Conservation (phyloP, 2,329 filamentous ascomycete species). For the Macroventuria anomochaeta region DNA sequence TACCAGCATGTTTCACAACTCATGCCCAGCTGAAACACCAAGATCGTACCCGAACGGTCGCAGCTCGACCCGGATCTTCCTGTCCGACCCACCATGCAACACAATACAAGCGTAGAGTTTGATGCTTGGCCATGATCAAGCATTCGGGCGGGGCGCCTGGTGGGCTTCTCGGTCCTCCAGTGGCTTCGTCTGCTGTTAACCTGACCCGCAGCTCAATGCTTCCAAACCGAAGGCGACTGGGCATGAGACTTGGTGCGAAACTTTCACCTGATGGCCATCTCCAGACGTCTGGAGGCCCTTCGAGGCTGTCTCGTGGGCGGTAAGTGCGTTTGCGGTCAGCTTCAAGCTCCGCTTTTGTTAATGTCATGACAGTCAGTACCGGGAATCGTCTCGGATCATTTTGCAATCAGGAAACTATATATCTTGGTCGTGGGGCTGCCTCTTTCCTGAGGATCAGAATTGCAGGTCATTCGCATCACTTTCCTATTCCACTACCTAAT, state of each 20-base stretch:
- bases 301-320: slow-evolving; percentile 6
- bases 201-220: slow-evolving; percentile 1
- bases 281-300: slow-evolving; percentile 4
- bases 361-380: background rate
- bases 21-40: slow-evolving; percentile 19
- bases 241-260: slow-evolving; percentile 18
- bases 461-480: slow-evolving; percentile 25
- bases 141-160: background rate
- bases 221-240: slow-evolving; percentile 14
- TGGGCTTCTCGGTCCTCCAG: background rate
- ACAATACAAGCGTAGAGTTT: slow-evolving; percentile 7
- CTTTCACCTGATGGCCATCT: background rate
- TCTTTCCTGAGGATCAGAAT: slow-evolving; percentile 21
- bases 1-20: slow-evolving; percentile 8
- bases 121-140: slow-evolving; percentile 15
- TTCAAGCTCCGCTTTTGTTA: slow-evolving; percentile 13
- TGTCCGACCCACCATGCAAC: slow-evolving; percentile 10
- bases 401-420: slow-evolving; percentile 12
- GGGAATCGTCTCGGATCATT: background rate
- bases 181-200: background rate
- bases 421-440: slow-evolving; percentile 4
- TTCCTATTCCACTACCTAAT: slow-evolving; percentile 10
- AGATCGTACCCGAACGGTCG: slow-evolving; percentile 15
- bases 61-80: slow-evolving; percentile 12
- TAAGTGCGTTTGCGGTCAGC: slow-evolving; percentile 16